Evolutionary conservation across 805 yeast species (phyloP), one percentile per base, ranked within the genome.

Genomic region (Candida railenensis): DNA sequence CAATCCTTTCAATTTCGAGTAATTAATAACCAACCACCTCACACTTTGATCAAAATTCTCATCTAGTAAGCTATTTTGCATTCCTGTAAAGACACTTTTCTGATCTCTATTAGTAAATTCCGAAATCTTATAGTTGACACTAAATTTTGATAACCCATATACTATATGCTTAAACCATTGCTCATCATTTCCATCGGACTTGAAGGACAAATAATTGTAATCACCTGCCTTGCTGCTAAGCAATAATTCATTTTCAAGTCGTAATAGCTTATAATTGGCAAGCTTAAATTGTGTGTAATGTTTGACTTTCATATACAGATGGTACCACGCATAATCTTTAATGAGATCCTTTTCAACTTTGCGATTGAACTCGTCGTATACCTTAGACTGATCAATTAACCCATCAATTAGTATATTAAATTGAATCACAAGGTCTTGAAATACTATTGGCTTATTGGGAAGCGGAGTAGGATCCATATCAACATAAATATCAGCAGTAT

Each of bases 301-400:
- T 43, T 68, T 74, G 33, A 87, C 57, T 62, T 89, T 89, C 52
- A 73, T 77, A 52, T 72, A 76, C 44, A 76, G 66, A 51, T 76
- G 71, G 68, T 84, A 89, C 90, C 96, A 86, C 1, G 97, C 90
- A 55, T 78, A 85, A 54, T 89, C 97, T 37, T 74, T 67, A 1
- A 73, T 63, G 45, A 83, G 78, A 30, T 76, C 72, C 1, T 66
- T 63, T 51, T 80, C 82, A 22, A 88, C 69, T 1, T 69, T 59
- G 3, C 57, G 55, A 16, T 76, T 73, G 49, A 73, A 73, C 2
- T 53, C 56, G 53, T 87, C 91, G 53, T 78, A 84, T 1, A 53
- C 48, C 0, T 47, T 44, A 1, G 86, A 65, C 47, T 56, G 61
- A 7, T 41, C 30, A 4, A 50, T 18, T 4, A 56, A 21, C 5